Percentiles rank a stretch among this genome's conserved stretches.
These are phyloP conservation scores for Entomortierella beljakovae DNA, from an alignment of 192 early-diverging fungal species.

Conservation along the genomic window DNA sequence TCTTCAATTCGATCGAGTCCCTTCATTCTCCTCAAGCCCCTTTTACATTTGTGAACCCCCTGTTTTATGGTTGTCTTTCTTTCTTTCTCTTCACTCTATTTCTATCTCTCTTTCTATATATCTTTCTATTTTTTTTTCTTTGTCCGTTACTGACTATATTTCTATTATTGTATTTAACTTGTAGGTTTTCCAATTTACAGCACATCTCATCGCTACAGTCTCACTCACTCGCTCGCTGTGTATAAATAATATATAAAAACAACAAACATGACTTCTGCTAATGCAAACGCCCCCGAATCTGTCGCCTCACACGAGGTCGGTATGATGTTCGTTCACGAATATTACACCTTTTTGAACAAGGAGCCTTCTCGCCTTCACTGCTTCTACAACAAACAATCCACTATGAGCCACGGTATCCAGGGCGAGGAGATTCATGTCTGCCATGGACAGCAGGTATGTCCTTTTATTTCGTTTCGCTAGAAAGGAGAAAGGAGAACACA, in stretches of 20 bases:
- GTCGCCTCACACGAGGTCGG: conserved; percentile 78
- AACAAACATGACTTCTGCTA: conserved; percentile 36
- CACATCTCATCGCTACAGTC: too few species aligned
- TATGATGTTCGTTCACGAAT: conserved; percentile 94
- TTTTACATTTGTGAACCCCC: too few species aligned
- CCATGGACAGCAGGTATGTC: conserved; percentile 78
- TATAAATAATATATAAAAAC: conserved; percentile 25
- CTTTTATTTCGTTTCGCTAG: neutral
- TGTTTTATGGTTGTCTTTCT: too few species aligned
- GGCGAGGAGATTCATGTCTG: conserved; percentile 74
- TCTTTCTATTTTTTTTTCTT: too few species aligned
- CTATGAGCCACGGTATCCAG: conserved; percentile 85
- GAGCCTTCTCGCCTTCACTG: conserved; percentile 82
- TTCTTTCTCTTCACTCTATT: too few species aligned
- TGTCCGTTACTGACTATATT: too few species aligned
- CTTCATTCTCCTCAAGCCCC: neutral
- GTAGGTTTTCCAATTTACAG: too few species aligned
- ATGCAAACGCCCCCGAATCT: conserved; percentile 41
- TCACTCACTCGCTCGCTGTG: conserved; percentile 17
- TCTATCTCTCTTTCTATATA: too few species aligned
- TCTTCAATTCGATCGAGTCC: neutral
- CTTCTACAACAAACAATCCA: conserved; percentile 91
- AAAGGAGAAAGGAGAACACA: neutral
- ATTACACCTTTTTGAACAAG: conserved; percentile 93
- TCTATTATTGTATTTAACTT: too few species aligned